Conservation (phyloP, 2,329 filamentous ascomycete genomes). For the Bipolaris victoriae region DNA sequence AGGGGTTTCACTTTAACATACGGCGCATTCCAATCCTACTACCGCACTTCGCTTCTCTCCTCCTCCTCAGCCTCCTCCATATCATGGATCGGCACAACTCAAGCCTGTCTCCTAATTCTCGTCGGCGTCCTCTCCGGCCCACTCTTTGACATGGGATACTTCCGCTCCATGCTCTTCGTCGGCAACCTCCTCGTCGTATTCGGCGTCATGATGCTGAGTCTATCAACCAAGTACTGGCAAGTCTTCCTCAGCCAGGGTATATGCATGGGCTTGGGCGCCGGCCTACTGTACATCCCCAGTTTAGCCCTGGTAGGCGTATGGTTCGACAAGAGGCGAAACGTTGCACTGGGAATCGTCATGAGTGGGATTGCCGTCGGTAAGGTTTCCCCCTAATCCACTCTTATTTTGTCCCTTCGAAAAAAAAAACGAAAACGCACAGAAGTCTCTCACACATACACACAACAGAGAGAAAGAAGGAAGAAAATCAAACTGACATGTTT, state of each 20-base stretch:
- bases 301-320: conserved; percentile 47
- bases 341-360: conserved; percentile 48
- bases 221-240: conserved; percentile 62
- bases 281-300: conserved; percentile 47
- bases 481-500: no score
- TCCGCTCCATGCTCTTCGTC: conserved; percentile 51
- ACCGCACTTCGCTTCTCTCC: conserved; percentile 48
- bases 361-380: conserved; percentile 47
- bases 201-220: conserved; percentile 66
- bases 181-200: conserved; percentile 64
- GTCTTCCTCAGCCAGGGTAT: conserved; percentile 62
- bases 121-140: conserved; percentile 59
- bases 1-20: conserved; percentile 53
- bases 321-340: conserved; percentile 42
- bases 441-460: no score
- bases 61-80: conserved; percentile 47
- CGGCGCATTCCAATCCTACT: conserved; percentile 56
- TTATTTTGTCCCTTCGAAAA: no score
- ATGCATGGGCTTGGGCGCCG: conserved; percentile 53
- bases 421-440: no score
- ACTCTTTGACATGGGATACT: conserved; percentile 56
- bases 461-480: background rate
- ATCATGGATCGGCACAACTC: conserved; percentile 55
- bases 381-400: background rate
- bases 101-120: conserved; percentile 57